Base-by-base conservation (phyloP, 2,329 filamentous ascomycete species). In the Diplodia corticola region DNA sequence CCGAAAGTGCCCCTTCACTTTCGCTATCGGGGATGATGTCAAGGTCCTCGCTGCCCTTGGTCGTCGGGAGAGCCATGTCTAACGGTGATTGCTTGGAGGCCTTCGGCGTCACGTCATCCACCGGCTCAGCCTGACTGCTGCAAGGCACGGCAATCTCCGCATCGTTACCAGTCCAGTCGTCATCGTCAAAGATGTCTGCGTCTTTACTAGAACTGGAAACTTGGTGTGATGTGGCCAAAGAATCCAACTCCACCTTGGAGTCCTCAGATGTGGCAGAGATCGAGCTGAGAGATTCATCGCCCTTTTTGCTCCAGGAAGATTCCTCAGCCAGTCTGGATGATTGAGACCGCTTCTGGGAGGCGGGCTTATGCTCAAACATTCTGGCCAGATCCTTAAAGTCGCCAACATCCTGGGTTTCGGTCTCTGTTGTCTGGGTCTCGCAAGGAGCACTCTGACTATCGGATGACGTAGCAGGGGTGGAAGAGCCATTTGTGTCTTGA, bases 1-100 rank as follows among this genome's bases (percentile, higher is more conserved):
- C 63, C 5, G 50, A 55, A 10, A 70, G 10, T 17, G 28, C 54
- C 5, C 22, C 33, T 7, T 77, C 74, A 17, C 71, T 76, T 40
- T 79, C 78, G 69, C 81, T 83, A 50, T 82, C 77, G 0, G 80
- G 80, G 0, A 83, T 75, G 26, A 66, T 51, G 15, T 83, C 70
- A 20, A 82, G 66, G 59, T 83, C 81, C 68, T 83, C 81, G 67
- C 81, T 83, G 13, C 81, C 81, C 67, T 78, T 77, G 7, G 50
- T 57, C 6, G 22, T 24, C 24, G 33, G 22, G n/a, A 5, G 15
- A 40, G 40, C 20, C 17, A 5, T 33, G 20, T 7, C n/a, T 28
- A 5, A 26, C 20, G 26, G 5, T 12, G 12, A 6, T 5, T 49
- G 51, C 40, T 65, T 46, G 35, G 24, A 46, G 3, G 44, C 50